Percentiles rank a stretch among this genome's conserved stretches.
These are phyloP conservation scores for Amanita pallidorosea DNA, from an alignment of 768 basidiomycete species.

Conservation along the genomic window DNA sequence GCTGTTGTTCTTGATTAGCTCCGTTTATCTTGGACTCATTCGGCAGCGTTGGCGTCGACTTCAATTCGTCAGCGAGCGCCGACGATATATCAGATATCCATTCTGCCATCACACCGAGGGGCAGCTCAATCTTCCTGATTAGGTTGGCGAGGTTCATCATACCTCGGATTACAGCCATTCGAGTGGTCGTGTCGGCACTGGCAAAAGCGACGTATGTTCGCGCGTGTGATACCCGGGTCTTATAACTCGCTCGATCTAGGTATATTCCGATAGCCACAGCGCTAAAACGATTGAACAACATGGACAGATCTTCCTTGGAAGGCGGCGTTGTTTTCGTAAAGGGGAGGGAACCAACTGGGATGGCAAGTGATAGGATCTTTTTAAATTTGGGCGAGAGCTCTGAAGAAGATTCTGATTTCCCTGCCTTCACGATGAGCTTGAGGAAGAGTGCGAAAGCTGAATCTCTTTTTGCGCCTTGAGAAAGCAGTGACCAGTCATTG, in stretches of 20 bases:
- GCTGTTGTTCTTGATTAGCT: constrained; percentile 6
- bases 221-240: constrained; percentile 51
- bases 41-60: constrained; percentile 14
- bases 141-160: constrained; percentile 61
- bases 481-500: constrained; percentile 42
- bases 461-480: constrained; percentile 41
- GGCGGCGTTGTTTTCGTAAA: constrained; percentile 48
- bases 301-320: constrained; percentile 46
- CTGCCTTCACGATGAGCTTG: constrained; percentile 67
- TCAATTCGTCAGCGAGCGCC: constrained; percentile 46
- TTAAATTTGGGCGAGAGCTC: constrained; percentile 34
- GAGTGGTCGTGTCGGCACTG: constrained; percentile 50
- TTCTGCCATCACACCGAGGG: constrained; percentile 36
- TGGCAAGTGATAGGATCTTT: constrained; percentile 61
- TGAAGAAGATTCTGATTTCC: constrained; percentile 16
- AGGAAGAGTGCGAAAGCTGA: constrained; percentile 73
- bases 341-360: constrained; percentile 60
- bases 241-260: constrained; percentile 41
- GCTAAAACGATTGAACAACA: constrained; percentile 75
- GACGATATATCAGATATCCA: constrained; percentile 60
- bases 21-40: neutral
- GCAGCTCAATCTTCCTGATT: constrained; percentile 31
- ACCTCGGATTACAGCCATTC: constrained; percentile 66
- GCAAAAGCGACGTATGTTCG: constrained; percentile 58
- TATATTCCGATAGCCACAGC: constrained; percentile 61